These are phyloP conservation scores for Aspergillus olivimuriae DNA, from an alignment of 495 filamentous ascomycete species.

Conservation along the genomic window DNA sequence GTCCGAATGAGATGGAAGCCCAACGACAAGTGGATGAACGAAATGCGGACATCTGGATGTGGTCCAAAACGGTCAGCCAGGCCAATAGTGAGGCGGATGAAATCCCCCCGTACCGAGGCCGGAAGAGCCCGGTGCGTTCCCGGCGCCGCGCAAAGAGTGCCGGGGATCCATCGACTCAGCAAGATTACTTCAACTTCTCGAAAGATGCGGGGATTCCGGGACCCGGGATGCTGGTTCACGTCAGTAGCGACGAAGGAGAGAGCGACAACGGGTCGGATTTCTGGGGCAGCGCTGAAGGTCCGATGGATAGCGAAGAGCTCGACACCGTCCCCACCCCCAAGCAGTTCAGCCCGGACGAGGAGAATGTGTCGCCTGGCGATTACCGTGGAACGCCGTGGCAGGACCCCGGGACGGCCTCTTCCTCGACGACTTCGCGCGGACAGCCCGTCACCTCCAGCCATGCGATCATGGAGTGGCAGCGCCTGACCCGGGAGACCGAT, in stretches of 20 bases:
- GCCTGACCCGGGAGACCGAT: constrained; percentile 38
- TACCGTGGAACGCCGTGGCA: constrained; percentile 40
- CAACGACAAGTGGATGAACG: constrained; percentile 35
- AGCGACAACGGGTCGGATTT: constrained; percentile 25
- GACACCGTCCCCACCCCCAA: constrained; percentile 21
- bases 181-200: constrained; percentile 34
- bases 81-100: constrained; percentile 37
- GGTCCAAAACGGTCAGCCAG: constrained; percentile 37
- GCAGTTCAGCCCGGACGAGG: constrained; percentile 13
- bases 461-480: constrained; percentile 40
- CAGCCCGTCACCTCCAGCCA: constrained; percentile 40
- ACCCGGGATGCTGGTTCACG: constrained; percentile 40
- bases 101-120: constrained; percentile 14
- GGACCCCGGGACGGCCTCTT: constrained; percentile 26
- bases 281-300: constrained; percentile 22
- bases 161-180: constrained; percentile 36
- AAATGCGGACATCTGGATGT: constrained; percentile 38
- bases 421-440: constrained; percentile 25
- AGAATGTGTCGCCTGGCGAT: constrained; percentile 21
- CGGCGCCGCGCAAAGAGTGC: constrained; percentile 42
- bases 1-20: constrained; percentile 39
- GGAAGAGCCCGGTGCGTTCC: constrained; percentile 13
- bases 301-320: constrained; percentile 21
- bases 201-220: constrained; percentile 30
- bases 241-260: constrained; percentile 34